phyloP scores from a whole-genome alignment of 2,329 filamentous ascomycete genomes.

The Sporothrix euskadiensis region DNA sequence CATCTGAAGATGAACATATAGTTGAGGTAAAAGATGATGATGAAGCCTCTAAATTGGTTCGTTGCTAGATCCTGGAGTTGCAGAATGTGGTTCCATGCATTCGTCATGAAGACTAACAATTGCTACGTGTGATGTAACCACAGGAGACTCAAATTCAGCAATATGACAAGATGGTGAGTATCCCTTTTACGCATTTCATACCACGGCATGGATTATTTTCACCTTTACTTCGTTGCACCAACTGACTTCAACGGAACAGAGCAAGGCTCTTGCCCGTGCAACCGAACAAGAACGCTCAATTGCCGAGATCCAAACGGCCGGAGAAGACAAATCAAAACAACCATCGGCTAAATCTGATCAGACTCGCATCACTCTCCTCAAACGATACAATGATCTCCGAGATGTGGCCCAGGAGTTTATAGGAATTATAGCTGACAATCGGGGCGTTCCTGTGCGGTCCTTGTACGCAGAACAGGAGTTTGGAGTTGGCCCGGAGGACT shows the following conservation, averaged over 20 bases:
- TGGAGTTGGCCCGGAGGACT: constrained; percentile 37
- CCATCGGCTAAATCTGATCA: constrained; percentile 9
- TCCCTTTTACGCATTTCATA: neutral
- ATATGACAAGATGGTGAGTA: constrained; percentile 27
- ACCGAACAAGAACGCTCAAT: constrained; percentile 15
- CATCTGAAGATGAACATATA: neutral
- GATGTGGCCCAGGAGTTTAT: constrained; percentile 45
- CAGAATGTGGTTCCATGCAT: neutral
- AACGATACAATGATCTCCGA: constrained; percentile 44
- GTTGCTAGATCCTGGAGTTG: neutral
- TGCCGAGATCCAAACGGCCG: neutral
- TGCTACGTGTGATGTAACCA: neutral
- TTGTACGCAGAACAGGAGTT: constrained; percentile 39
- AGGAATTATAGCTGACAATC: constrained; percentile 43
- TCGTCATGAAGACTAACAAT: neutral
- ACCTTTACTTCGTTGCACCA: neutral
- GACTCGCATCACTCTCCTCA: constrained; percentile 37
- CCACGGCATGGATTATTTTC: neutral
- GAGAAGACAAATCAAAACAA: neutral
- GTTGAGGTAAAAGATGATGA: neutral
- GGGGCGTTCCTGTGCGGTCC: constrained; percentile 38
- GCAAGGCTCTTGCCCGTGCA: constrained; percentile 23
- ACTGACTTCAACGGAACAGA: constrained; percentile 15
- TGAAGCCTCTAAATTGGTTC: neutral
- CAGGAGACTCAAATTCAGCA: constrained; percentile 13